Evolutionary conservation across 139 green algal species (phyloP).

Genomic region (Ettlia oleoabundans): DNA sequence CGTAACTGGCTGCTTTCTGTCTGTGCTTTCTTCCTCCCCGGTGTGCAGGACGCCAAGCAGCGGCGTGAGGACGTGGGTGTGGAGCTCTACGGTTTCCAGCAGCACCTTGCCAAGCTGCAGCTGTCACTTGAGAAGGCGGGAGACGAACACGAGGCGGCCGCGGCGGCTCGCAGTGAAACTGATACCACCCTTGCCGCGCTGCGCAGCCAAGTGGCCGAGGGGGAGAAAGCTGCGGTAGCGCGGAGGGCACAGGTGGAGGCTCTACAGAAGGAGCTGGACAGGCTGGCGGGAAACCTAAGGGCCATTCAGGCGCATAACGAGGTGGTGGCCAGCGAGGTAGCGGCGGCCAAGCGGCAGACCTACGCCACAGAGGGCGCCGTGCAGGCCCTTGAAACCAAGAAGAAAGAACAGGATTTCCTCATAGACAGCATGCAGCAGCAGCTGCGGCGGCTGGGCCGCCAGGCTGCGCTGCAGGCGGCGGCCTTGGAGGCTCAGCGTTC

Average conservation of each 20-base stretch:
- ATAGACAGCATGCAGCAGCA: slow-evolving; percentile 74
- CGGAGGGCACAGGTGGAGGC: slow-evolving; percentile 64
- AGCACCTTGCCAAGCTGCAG: slow-evolving; percentile 88
- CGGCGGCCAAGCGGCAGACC: slow-evolving; percentile 78
- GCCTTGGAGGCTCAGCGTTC: slow-evolving; percentile 77
- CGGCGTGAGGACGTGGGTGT: slow-evolving; percentile 84
- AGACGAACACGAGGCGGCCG: slow-evolving; percentile 55
- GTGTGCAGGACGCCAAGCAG: slow-evolving; percentile 58
- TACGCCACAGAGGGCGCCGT: slow-evolving; percentile 84
- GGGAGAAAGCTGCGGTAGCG: slow-evolving; percentile 46
- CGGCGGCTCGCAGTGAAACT: slow-evolving; percentile 35
- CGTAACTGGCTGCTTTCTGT: background rate
- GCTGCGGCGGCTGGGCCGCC: slow-evolving; percentile 53
- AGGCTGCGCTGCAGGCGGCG: slow-evolving; percentile 64
- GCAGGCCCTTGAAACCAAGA: slow-evolving; percentile 80
- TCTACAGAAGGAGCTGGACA: slow-evolving; percentile 82
- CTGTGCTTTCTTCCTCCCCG: background rate
- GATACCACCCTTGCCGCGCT: slow-evolving; percentile 65
- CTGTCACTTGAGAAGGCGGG: slow-evolving; percentile 78
- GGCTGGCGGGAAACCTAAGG: slow-evolving; percentile 68
- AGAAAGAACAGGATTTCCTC: slow-evolving; percentile 84
- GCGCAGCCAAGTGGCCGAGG: slow-evolving; percentile 31
- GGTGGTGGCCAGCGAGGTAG: slow-evolving; percentile 78
- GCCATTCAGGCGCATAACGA: slow-evolving; percentile 69
- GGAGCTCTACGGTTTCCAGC: slow-evolving; percentile 93